phyloP scores from a whole-genome alignment of 2,329 filamentous ascomycete genomes.

The Canariomyces notabilis region DNA sequence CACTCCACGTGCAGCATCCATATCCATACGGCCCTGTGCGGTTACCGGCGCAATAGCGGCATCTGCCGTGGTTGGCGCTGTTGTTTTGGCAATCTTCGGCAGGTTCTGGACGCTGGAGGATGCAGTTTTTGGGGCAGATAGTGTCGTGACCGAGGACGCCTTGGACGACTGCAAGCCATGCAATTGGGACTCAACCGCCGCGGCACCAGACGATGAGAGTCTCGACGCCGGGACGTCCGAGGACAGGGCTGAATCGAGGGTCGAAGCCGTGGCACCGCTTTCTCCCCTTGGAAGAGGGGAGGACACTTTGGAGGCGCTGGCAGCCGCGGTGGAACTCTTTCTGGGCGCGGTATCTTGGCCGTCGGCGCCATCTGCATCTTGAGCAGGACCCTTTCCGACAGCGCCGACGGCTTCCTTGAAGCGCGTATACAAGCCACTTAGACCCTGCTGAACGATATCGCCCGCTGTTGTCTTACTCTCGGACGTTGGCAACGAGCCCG shows the following conservation, averaged over 20 bases:
- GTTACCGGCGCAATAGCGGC: slow-evolving; percentile 47
- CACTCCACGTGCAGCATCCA: slow-evolving; percentile 40
- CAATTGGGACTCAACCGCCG: slow-evolving; percentile 38
- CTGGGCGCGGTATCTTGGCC: slow-evolving; percentile 40
- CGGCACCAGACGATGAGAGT: slow-evolving; percentile 34
- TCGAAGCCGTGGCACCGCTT: slow-evolving; percentile 28
- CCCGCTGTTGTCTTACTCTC: slow-evolving; percentile 67
- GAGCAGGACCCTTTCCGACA: slow-evolving; percentile 40
- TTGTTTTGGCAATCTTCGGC: slow-evolving; percentile 39
- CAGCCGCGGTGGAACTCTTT: slow-evolving; percentile 38
- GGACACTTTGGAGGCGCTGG: slow-evolving; percentile 34
- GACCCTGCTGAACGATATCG: slow-evolving; percentile 75
- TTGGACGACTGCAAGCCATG: slow-evolving; percentile 42
- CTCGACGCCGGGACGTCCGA: slow-evolving; percentile 34
- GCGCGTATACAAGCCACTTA: slow-evolving; percentile 84
- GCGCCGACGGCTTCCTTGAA: slow-evolving; percentile 77
- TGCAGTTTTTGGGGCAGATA: slow-evolving; percentile 41
- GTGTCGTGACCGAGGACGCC: slow-evolving; percentile 43
- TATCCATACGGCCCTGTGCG: slow-evolving; percentile 44
- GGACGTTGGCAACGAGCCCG: slow-evolving; percentile 49
- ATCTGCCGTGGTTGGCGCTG: slow-evolving; percentile 38
- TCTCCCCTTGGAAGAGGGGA: slow-evolving; percentile 27
- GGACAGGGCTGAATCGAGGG: slow-evolving; percentile 31
- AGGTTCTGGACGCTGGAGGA: slow-evolving; percentile 36
- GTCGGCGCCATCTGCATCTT: slow-evolving; percentile 37